These are phyloP conservation scores for Pichia cephalocereana DNA, from an alignment of 805 yeast genomes.

Conservation along the genomic window DNA sequence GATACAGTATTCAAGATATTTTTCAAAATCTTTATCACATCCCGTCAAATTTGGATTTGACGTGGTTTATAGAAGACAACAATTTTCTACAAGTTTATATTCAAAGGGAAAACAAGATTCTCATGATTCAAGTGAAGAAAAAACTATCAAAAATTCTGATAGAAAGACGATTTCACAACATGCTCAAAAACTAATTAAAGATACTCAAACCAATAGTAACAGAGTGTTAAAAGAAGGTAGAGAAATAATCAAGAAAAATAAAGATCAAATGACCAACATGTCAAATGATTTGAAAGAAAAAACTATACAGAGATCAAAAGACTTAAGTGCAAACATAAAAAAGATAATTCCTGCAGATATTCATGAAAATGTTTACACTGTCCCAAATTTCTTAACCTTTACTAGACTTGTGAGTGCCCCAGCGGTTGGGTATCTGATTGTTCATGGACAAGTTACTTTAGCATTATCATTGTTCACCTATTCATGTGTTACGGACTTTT, in stretches of 20 bases:
- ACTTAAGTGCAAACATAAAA: conserved; percentile 20
- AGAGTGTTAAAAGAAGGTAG: conserved; percentile 4
- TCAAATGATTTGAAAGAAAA: conserved; percentile 13
- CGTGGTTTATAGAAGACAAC: not conserved
- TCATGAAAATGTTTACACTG: conserved; percentile 60
- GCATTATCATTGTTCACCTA: conserved; percentile 73
- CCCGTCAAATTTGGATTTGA: not conserved
- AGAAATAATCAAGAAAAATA: conserved; percentile 1
- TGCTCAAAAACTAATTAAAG: conserved; percentile 2
- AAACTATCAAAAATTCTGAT: not conserved
- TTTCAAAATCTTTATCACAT: not conserved
- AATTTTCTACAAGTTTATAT: not conserved
- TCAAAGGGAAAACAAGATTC: not conserved
- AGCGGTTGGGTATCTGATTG: conserved; percentile 67
- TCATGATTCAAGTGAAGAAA: not conserved
- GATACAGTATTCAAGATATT: too few species aligned
- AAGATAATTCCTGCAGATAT: conserved; percentile 26
- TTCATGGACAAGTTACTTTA: conserved; percentile 48
- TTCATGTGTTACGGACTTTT: conserved; percentile 82
- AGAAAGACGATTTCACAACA: not conserved
- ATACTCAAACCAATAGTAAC: conserved; percentile 6
- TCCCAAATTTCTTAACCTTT: conserved; percentile 81
- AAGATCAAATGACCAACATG: conserved; percentile 3
- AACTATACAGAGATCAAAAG: conserved; percentile 15
- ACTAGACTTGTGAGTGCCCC: conserved; percentile 82